Percentiles rank a stretch among this genome's conserved stretches.
Evolutionary conservation across 2,329 filamentous ascomycete species (phyloP).

Genomic region (Colletotrichum cereale): DNA sequence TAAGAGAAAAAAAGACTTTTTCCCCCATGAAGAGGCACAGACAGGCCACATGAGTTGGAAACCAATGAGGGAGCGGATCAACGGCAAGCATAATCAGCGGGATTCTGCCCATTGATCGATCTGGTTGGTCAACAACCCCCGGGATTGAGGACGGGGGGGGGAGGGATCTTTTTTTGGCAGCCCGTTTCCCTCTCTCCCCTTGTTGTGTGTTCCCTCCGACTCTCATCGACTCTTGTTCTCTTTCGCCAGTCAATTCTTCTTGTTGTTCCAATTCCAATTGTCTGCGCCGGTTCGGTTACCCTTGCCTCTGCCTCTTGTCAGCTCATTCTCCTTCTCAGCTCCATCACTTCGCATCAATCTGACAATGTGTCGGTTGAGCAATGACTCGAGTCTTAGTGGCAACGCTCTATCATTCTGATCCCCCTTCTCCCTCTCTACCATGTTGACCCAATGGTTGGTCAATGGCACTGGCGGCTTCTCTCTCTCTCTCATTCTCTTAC

Average conservation of each 20-base stretch:
- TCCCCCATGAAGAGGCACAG: constrained; percentile 14
- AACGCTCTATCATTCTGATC: neutral
- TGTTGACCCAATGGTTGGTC: neutral
- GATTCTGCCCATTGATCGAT: constrained; percentile 8
- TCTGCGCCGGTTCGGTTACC: neutral
- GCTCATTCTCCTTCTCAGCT: too few relatives aligned
- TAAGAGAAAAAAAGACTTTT: neutral
- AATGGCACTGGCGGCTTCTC: constrained; percentile 10
- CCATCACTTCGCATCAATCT: neutral
- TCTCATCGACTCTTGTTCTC: neutral
- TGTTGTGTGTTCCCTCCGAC: neutral
- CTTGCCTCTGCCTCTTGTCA: neutral
- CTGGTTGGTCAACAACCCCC: neutral
- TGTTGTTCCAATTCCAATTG: neutral
- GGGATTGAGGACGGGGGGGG: neutral
- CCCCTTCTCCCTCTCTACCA: constrained; percentile 3
- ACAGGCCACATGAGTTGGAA: constrained; percentile 13
- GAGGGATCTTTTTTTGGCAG: neutral
- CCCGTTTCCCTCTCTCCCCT: neutral
- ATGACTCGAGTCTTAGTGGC: neutral
- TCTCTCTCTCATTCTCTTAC: neutral
- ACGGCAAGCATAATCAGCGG: constrained; percentile 31
- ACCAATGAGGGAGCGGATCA: constrained; percentile 31
- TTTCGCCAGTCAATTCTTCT: neutral
- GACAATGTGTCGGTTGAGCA: neutral